Evolutionary conservation across 1,139 yeast species (phyloP), one percentile per base, ranked within the genome.

Genomic region (Waltiozyma sp.): DNA sequence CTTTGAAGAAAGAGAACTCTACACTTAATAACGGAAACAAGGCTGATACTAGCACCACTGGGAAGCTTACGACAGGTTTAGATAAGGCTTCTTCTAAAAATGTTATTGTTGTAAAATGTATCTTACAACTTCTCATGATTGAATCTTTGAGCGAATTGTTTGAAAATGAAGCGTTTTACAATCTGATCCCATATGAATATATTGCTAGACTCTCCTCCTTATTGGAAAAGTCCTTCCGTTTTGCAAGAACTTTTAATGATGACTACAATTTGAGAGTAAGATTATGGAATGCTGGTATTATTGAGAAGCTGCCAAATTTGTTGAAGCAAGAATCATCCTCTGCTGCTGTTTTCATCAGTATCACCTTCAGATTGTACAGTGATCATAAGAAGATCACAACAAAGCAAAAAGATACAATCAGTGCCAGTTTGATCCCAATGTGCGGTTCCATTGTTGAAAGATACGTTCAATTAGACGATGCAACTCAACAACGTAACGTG

Each of bases 291-390:
- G 87, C 93, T 10, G 96, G 96, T 2, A 80, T 88, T 34, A 91
- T 89, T 65, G 95, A 87, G 56, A 83, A 91, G 58, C 71, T 89
- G 48, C 98, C 99, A 19, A 93, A 91, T 57, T 67, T 93, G 53
- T 68, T 89, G 53, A 85, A 86, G 54, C 98, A 93, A 62, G 98
- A 93, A 61, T 80, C 94, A 0, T 79, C 88, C 19, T 78, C 96
- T 0, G 83, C 95, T 2, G 91, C 95, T 2, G 95, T 88, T 2
- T 84, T 80, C 60, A 78, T 91, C 50, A 80, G 82, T 52, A 74
- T 88, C 40, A 71, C 86, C 70, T 84, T 91, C 69, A 72, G 83
- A 53, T 68, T 91, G 61, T 88, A 86, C 60, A 89, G 85, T 55
- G 77, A 74, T 41, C 76, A 70, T 10, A 56, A 60, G 41, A 60